Evolutionary conservation across 116 monocot species (phyloP).

Genomic region (Cymodocea nodosa): DNA sequence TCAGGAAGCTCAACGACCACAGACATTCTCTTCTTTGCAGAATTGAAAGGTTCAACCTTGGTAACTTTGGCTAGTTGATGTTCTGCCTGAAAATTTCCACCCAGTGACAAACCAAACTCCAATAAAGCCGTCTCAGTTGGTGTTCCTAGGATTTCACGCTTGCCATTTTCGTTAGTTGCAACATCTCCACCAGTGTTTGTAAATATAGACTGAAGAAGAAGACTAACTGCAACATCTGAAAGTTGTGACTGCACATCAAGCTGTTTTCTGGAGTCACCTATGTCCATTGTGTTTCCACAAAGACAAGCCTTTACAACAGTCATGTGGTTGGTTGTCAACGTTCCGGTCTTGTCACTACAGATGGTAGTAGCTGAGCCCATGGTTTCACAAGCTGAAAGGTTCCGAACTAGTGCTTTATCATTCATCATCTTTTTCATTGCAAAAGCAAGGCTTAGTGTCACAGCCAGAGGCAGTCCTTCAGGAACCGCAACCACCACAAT

Average conservation of each 20-base stretch:
- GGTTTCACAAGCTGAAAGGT: conserved; percentile 64
- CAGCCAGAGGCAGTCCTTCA: conserved; percentile 70
- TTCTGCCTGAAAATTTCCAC: conserved; percentile 30
- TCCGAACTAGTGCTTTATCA: conserved; percentile 67
- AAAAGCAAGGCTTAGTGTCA: conserved; percentile 73
- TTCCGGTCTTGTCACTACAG: conserved; percentile 77
- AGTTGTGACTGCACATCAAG: conserved; percentile 16
- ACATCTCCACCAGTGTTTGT: conserved; percentile 59
- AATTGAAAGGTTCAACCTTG: conserved; percentile 77
- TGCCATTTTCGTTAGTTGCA: conserved; percentile 34
- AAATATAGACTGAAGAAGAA: conserved; percentile 61
- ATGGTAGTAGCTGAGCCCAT: conserved; percentile 62
- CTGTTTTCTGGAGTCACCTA: conserved; percentile 10
- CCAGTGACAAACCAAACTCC: conserved; percentile 54
- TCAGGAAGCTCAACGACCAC: conserved; percentile 36
- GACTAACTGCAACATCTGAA: conserved; percentile 24
- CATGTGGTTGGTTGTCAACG: conserved; percentile 72
- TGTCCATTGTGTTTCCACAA: conserved; percentile 33
- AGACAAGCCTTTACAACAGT: conserved; percentile 54
- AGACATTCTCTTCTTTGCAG: conserved; percentile 59
- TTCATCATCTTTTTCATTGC: conserved; percentile 94
- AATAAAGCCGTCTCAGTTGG: conserved; percentile 66
- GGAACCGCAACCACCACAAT: conserved; percentile 86
- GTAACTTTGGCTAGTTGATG: conserved; percentile 20
- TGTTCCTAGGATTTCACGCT: conserved; percentile 50